Evolutionary conservation across 306 rosid species (phyloP), one percentile per base, ranked within the genome.

Genomic region (Abrus pulchellus): DNA sequence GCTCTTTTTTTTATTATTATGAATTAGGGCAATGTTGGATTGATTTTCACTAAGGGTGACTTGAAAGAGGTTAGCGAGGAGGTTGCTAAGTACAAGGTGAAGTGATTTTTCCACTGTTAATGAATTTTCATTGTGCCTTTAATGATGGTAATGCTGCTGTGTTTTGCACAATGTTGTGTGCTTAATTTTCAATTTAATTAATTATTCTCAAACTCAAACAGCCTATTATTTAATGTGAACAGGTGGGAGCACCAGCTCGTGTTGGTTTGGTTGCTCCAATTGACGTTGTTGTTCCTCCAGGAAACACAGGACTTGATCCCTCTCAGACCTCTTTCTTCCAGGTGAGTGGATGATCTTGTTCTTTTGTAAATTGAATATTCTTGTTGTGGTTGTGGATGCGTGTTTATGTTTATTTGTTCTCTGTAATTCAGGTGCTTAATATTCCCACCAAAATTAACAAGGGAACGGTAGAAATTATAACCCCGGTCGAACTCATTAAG

Each of bases 211-310:
- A 20, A 20, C 20, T 20, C 20, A 20, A 20, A 20, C 20, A 20
- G 20, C 20, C 20, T 20, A 20, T 20, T 20, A 1, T 66, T 4
- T 3, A 0, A 45, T 34, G 2, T 53, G 9, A 28, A 48, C 63
- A 93, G 97, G 99, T 94, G 36, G 97, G 95, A 78, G 99, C 99
- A 13, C 99, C 99, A 79, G 99, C 99, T 57, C 99, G 99, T 91
- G 99, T 94, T 43, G 98, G 97, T 69, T 84, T 94, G 87, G 88
- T 92, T 72, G 98, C 98, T 8, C 98, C 98, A 13, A 94, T 94
- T 86, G 98, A 94, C 83, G 98, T 94, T 0, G 84, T 94, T 14
- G 97, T 92, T 7, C 97, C 99, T 56, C 97, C 97, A 0, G 99
- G 99, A 38, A 94, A 94, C 93, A 94, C 99, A 1, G 97, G 99